Base-by-base conservation (phyloP, 306 rosid genomes). In the Cucumis hystrix region DNA sequence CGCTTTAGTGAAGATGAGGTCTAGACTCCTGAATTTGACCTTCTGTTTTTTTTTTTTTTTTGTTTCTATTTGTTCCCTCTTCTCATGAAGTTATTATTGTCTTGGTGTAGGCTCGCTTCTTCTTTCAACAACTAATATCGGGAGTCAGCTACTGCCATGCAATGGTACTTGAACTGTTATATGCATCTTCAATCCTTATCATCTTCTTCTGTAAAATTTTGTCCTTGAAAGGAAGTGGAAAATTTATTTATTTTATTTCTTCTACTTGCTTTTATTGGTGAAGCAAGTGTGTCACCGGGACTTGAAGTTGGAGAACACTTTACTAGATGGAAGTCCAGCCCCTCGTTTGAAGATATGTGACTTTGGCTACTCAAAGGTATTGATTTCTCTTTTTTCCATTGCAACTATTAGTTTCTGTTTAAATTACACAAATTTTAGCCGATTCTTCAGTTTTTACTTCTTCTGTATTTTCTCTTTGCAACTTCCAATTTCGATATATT, bases 231-330 rank as follows among this genome's bases (percentile, higher is more conserved):
- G 57, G 65, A 64, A 43, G 13, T 51, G 43, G 67, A 66, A 17
- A n/a, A 41, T 71, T 56, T 23, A 67, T 51, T 15, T 11, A 0
- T 18, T 77, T 41, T 20, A 52, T 73, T 71, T 72, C 41, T 56
- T 78, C 43, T 47, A 69, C 40, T 23, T 74, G 66, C 77, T 73
- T 83, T 74, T 68, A 71, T 80, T 81, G 76, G 64, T 87, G 89
- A 86, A 93, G 98, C 94, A 93, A 93, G 91, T 93, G 81, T 93
- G 98, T 77, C 98, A 93, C 79, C 96, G 98, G 57, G 98, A 93
- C 89, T 78, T 93, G 84, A 93, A 91, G 84, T 85, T 93, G 87
- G 98, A 93, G 81, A 93, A 93, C 87, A 91, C 97, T 58, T 87
- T 93, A 87, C 82, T 93, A 83, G 98, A 93, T 88, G 98, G 98